phyloP scores from a whole-genome alignment of 441 rosid species.

The Capsella rubella region DNA sequence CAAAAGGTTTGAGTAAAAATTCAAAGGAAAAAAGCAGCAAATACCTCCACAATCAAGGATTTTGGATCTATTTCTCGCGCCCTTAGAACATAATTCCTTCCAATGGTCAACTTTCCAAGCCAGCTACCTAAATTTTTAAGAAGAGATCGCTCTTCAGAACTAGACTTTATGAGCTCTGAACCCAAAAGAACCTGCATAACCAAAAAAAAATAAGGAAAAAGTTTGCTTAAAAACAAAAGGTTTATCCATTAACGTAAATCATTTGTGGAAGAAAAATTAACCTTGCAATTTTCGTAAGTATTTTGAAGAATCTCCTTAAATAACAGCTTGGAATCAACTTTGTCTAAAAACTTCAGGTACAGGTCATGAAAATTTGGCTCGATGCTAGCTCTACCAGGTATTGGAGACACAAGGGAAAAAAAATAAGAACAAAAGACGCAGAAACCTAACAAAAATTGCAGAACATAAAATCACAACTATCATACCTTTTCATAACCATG shows the following conservation, averaged over 20 bases:
- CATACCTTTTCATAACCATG: constrained; percentile 99
- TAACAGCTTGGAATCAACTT: constrained; percentile 83
- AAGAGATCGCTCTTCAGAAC: constrained; percentile 96
- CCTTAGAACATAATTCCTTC: constrained; percentile 90
- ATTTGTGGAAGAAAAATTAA: constrained; percentile 38
- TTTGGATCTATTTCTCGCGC: constrained; percentile 99
- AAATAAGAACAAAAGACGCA: constrained; percentile 19
- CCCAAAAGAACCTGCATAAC: constrained; percentile 88
- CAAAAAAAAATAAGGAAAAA: constrained; percentile 21
- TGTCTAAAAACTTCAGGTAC: constrained; percentile 96
- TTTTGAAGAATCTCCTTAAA: constrained; percentile 91
- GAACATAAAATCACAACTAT: constrained; percentile 14
- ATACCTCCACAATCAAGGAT: constrained; percentile 95
- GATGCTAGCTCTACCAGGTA: constrained; percentile 87
- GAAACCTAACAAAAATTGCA: constrained; percentile 13
- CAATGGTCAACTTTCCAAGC: constrained; percentile 99
- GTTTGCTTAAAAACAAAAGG: not conserved
- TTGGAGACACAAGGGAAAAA: constrained; percentile 21
- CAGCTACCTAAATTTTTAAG: constrained; percentile 99
- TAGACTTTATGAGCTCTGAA: constrained; percentile 98
- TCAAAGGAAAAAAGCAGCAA: constrained; percentile 22
- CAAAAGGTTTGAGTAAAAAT: constrained; percentile 1
- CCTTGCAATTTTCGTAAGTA: constrained; percentile 99
- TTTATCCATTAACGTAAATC: constrained; percentile 1
- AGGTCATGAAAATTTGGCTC: constrained; percentile 98